Evolutionary conservation across 2,329 filamentous ascomycete species (phyloP).

Genomic region (Clonostachys sp.): DNA sequence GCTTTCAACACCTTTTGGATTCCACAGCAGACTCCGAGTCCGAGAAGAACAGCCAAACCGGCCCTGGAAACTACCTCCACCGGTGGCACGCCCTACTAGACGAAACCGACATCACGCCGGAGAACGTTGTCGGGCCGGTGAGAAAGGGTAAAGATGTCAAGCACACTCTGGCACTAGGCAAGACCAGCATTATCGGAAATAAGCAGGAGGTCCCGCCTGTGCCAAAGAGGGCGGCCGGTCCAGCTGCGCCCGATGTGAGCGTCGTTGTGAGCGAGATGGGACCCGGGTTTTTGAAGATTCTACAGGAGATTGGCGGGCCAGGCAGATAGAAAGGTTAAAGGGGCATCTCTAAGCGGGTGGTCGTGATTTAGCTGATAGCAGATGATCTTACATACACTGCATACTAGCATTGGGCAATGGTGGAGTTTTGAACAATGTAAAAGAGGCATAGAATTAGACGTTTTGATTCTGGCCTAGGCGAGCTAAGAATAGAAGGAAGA

Average conservation of each 20-base stretch:
- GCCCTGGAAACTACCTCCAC: slow-evolving; percentile 68
- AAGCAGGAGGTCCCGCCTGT: slow-evolving; percentile 9
- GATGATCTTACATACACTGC: too few species aligned
- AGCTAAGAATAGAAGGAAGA: too few species aligned
- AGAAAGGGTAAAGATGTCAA: slow-evolving; percentile 50
- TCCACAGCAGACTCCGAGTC: slow-evolving; percentile 8
- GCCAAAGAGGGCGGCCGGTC: slow-evolving; percentile 21
- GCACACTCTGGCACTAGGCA: slow-evolving; percentile 33
- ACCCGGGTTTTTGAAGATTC: slow-evolving; percentile 26
- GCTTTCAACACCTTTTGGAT: slow-evolving; percentile 54
- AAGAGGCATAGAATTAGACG: too few species aligned
- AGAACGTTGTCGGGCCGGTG: slow-evolving; percentile 41
- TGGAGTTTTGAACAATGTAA: too few species aligned
- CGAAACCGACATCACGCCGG: slow-evolving; percentile 64
- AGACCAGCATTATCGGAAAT: slow-evolving; percentile 25
- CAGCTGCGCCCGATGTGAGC: slow-evolving; percentile 32
- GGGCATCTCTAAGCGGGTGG: too few species aligned
- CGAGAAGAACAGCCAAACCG: slow-evolving; percentile 32
- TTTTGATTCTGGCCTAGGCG: too few species aligned
- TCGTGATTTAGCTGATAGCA: too few species aligned
- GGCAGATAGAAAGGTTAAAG: not conserved
- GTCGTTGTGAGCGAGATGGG: slow-evolving; percentile 34
- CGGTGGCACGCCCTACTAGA: slow-evolving; percentile 71
- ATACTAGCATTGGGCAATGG: too few species aligned
- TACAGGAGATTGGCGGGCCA: slow-evolving; percentile 11